phyloP scores from a whole-genome alignment of 1,284 basidiomycete species.

The Rhodotorula sp. region DNA sequence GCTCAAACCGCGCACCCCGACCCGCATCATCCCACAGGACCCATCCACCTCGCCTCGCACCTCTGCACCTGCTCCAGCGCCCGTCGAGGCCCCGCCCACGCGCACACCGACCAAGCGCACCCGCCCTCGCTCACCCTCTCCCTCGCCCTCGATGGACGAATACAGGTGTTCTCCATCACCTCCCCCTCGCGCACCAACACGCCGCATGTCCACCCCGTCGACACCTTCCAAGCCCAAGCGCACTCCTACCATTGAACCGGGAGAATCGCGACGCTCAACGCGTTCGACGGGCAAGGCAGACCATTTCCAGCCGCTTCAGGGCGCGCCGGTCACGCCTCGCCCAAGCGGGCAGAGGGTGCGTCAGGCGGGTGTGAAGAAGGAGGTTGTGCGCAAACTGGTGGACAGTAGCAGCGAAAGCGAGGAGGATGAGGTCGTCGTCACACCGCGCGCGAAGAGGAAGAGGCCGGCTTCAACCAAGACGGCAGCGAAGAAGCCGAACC shows the following conservation, averaged over 20 bases:
- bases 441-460: not conserved
- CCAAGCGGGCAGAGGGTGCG: too few relatives aligned
- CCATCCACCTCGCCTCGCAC: not conserved
- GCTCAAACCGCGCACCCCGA: not conserved
- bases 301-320: conserved; percentile 12
- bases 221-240: not conserved
- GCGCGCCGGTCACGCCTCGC: conserved; percentile 4
- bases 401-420: not conserved
- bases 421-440: not conserved
- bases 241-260: too few relatives aligned
- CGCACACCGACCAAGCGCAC: too few relatives aligned
- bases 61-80: too few relatives aligned
- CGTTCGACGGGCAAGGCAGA: conserved; percentile 13
- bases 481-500: not conserved
- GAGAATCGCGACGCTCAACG: conserved; percentile 9
- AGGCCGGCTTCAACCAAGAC: not conserved
- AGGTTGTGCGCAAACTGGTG: too few relatives aligned
- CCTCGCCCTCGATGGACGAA: too few relatives aligned
- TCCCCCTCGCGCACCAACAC: too few relatives aligned
- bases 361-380: not conserved
- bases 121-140: too few relatives aligned
- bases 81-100: too few relatives aligned
- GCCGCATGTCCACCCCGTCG: not conserved
- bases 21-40: not conserved
- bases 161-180: too few relatives aligned